phyloP scores from a whole-genome alignment of 73 alveolate species.

The Halteria grandinella region DNA sequence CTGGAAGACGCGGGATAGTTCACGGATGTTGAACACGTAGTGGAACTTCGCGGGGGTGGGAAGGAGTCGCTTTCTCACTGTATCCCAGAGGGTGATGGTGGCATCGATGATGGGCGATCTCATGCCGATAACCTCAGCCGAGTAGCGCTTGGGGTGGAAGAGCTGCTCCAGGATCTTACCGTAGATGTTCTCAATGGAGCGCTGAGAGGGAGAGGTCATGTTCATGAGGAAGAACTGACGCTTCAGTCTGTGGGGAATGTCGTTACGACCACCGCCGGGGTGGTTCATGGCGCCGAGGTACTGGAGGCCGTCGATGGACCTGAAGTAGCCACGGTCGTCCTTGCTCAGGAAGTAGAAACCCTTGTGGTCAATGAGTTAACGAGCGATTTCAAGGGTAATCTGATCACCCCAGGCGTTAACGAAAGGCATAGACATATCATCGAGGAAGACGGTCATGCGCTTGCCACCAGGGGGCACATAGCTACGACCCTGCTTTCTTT shows the following conservation, averaged over 20 bases:
- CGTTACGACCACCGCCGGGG: constrained; percentile 99
- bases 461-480: constrained; percentile 98
- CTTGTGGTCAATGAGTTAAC: constrained; percentile 97
- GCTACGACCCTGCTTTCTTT: constrained; percentile 97
- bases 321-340: constrained; percentile 99
- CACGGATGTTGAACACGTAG: constrained; percentile 99
- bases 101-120: constrained; percentile 93
- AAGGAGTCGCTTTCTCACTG: constrained; percentile 94
- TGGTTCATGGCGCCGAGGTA: constrained; percentile 99
- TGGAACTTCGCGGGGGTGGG: constrained; percentile 99
- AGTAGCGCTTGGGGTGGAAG: constrained; percentile 94
- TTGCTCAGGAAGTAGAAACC: constrained; percentile 99
- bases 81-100: constrained; percentile 95
- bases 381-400: constrained; percentile 97
- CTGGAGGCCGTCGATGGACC: constrained; percentile 93
- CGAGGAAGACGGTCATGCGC: constrained; percentile 96
- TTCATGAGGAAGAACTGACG: constrained; percentile 98
- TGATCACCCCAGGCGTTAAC: constrained; percentile 99
- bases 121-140: constrained; percentile 91
- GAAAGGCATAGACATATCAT: constrained; percentile 93
- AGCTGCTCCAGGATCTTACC: constrained; percentile 96
- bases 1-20: constrained; percentile 98
- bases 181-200: constrained; percentile 99
- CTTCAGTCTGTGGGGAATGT: constrained; percentile 99
- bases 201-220: constrained; percentile 98